Evolutionary conservation across 2,329 filamentous ascomycete genomes (phyloP), one percentile per base, ranked within the genome.

Genomic region (Alternaria dauci): DNA sequence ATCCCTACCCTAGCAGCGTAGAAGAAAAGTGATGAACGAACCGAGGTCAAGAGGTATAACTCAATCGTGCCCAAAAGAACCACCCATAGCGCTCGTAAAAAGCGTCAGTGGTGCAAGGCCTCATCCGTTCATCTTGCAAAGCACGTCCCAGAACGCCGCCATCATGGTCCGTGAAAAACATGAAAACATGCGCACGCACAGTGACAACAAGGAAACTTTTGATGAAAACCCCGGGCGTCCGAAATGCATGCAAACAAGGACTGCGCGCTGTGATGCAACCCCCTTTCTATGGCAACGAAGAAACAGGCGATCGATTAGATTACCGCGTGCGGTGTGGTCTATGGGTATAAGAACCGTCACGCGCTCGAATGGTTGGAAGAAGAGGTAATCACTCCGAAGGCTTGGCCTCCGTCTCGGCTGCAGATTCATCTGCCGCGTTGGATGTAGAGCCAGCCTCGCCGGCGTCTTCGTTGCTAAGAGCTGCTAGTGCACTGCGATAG

Each of bases 371-470:
- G 67, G 70, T 61, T 36, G 32, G 32, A 66, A 71, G 65, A 65
- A 70, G 71, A 71, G 58, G 71, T 76, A 71, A 75, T 78, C 76
- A 79, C 70, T 76, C 74, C 62, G 75, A 75, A 60, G 76, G 70
- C 68, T 76, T 76, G 58, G 72, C 63, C 51, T 72, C 74, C 53
- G 67, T 67, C 53, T 71, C 68, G 46, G 62, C 60, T 48, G 64
- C 48, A 51, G 61, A 28, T 20, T 67, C 70, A 38, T 69, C 69
- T 61, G 87, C 83, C 50, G 87, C 86, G 62, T 89, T 89, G 57
- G 90, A 89, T 72, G 91, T 90, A 70, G 91, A 92, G 72, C 87
- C 77, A 55, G 79, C 78, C 54, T 83, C 80, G 66, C 79, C 80
- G 85, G 88, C 79, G 86, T 84, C 67, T 65, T 83, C 82, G 86